phyloP scores from a whole-genome alignment of 306 rosid species.

The Sophora flavescens region DNA sequence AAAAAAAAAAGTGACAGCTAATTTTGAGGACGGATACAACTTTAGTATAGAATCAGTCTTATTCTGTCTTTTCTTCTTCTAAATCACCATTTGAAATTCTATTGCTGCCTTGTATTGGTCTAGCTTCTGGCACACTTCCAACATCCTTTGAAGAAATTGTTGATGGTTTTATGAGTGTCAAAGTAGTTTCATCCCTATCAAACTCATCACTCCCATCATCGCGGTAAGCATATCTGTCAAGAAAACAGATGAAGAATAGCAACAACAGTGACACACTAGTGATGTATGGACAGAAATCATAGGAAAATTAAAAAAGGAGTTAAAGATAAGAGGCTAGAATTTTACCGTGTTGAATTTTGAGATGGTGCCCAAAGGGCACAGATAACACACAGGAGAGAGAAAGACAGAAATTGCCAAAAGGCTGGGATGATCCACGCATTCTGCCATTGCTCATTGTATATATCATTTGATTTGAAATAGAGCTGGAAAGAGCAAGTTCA shows the following conservation, averaged over 20 bases:
- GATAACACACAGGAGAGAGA: conserved; percentile 80
- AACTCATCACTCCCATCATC: conserved; percentile 80
- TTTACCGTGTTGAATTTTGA: conserved; percentile 86
- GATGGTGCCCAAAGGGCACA: conserved; percentile 97
- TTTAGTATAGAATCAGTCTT: conserved; percentile 38
- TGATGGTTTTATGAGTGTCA: conserved; percentile 90
- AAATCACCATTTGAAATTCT: conserved; percentile 63
- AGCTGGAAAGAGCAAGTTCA: conserved; percentile 65
- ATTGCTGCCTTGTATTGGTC: conserved; percentile 54
- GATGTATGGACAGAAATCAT: conserved; percentile 4
- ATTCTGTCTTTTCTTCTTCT: conserved; percentile 93
- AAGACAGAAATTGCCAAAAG: conserved; percentile 93
- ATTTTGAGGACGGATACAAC: conserved; percentile 43
- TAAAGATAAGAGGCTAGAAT: neutral
- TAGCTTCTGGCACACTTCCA: conserved; percentile 57
- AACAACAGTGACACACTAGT: conserved; percentile 28
- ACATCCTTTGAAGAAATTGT: conserved; percentile 70
- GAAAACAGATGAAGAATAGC: conserved; percentile 27
- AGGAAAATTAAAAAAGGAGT: neutral
- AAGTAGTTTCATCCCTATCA: conserved; percentile 78
- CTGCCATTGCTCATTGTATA: conserved; percentile 91
- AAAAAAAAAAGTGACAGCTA: conserved; percentile 33
- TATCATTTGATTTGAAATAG: conserved; percentile 79
- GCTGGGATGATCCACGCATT: conserved; percentile 97
- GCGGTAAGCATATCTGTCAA: conserved; percentile 77